These are phyloP conservation scores for Tuber melanosporum DNA, from an alignment of 495 filamentous ascomycete species.

Conservation along the genomic window DNA sequence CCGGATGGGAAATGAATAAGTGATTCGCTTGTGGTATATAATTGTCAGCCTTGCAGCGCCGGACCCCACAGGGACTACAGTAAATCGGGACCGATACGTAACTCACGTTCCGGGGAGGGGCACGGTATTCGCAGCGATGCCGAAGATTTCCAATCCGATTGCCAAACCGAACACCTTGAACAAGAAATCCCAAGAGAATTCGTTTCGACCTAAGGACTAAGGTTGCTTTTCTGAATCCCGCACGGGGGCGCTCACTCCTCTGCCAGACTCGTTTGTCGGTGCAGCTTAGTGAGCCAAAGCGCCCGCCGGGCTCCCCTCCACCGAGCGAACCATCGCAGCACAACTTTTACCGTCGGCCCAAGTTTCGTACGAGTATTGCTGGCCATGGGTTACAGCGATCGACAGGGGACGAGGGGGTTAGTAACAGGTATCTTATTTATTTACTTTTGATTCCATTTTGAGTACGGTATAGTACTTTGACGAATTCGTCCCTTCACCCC, in stretches of 20 bases:
- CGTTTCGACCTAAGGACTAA: too few relatives aligned
- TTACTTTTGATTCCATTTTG: too few relatives aligned
- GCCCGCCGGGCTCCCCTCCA: background rate
- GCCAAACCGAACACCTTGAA: background rate
- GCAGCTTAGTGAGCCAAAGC: background rate
- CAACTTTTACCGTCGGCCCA: background rate
- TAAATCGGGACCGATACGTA: too few relatives aligned
- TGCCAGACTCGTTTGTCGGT: background rate
- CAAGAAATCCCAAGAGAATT: background rate
- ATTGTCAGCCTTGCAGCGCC: too few relatives aligned
- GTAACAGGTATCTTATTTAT: too few relatives aligned
- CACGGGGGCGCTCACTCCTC: background rate
- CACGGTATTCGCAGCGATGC: background rate
- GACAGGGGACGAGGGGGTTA: background rate
- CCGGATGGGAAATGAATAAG: too few relatives aligned
- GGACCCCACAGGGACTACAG: too few relatives aligned
- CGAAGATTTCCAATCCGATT: background rate
- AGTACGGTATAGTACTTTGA: too few relatives aligned
- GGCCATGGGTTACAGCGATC: background rate
- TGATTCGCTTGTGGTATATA: too few relatives aligned
- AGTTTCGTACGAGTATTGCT: background rate
- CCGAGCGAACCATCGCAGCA: background rate
- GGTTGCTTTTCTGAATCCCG: background rate
- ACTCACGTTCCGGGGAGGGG: too few relatives aligned
- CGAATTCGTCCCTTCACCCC: too few relatives aligned